Base-by-base conservation (phyloP, 352 stramenopile species). In the Phytophthora pluvialis region DNA sequence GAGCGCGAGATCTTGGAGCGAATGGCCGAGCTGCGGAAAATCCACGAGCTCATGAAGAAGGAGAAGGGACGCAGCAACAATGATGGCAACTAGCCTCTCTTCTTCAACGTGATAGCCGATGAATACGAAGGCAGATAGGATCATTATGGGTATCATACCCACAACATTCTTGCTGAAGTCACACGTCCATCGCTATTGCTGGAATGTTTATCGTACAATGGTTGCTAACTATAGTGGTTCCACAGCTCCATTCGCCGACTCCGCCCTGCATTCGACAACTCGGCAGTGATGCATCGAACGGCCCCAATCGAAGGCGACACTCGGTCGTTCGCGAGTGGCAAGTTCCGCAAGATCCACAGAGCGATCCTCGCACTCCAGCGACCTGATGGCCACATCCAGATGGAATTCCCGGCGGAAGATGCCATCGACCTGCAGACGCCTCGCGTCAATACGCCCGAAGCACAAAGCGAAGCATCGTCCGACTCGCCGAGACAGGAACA, bases 1-100 rank as follows among this genome's bases (percentile, higher is more conserved):
- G 81, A 92, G 36, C 77, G 75, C n/a, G 83, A 94, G 35, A 77
- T 92, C 40, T 48, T 84, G 5, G 79, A 91, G 15, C 71, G 85
- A 10, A 83, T 91, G 64, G 67, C 61, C 31, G 86, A 94, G 46
- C 57, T 94, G 32, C 72, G 75, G 21, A 76, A 80, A 50, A 83
- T 94, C 48, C 77, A 92, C 45, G 48, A 77, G 13, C 70, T 94
- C 47, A 88, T 94, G 43, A 60, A 75, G 16, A 74, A 77, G 46
- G 73, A 86, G 38, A 80, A 75, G 43, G 12, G 38, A 43, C 53
- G 35, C 39, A 62, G 33, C 47, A 53, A 49, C 29, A 49, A 55
- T 18, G 9, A 67, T 28, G 26, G 15, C 16, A 45, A 60, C 39
- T 64, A 55, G 38, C 13, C 21, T 28, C 21, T 28, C 26, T 28